Base-by-base conservation (phyloP, 768 basidiomycete genomes). In the Boletus subparvulus region DNA sequence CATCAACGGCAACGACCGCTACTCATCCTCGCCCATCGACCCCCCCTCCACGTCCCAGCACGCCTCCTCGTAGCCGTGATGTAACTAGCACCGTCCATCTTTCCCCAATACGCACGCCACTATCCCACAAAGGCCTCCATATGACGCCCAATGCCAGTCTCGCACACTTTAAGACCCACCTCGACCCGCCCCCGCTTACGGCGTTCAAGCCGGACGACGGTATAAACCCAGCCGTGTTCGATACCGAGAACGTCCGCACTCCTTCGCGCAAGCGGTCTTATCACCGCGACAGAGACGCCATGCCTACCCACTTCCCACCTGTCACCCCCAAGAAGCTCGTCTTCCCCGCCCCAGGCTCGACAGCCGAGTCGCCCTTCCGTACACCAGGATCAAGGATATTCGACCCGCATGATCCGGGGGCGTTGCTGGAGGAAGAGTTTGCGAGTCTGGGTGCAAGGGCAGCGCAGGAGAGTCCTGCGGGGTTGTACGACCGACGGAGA, bases 391-490 rank as follows among this genome's bases (percentile, higher is more conserved):
- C 74, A 6, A 57, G 74, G 28, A 76, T 88, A 33, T 84, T 83
- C 59, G 89, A 90, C 66, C 88, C 88, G 32, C 84, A 88, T 60
- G 87, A 90, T 69, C 87, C 88, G 4, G 75, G 80, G 33, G 74
- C 80, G 33, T 63, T 90, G 42, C 74, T 92, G 24, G 87, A 90
- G 47, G 90, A 92, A 47, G 90, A 92, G 55, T 74, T 92, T 52
- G 81, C 78, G 47, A 75, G 85, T 54, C 70, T 83, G 55, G 77
- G 78, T 4, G 66, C 60, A 44, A 74, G 63, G 55, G 75, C 70
- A 5, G 64, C 69, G 30, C 79, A 78, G 21, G 85, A 86, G 36
- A 90, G 87, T 63, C 89, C 88, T 0, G 78, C 73, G 0, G 87
- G 88, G 1, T 64, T 90, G 48, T 92, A 83, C 68, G 90, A 84